phyloP scores from a whole-genome alignment of 352 stramenopile genomes.

The Stephanocyclus meneghinianus region DNA sequence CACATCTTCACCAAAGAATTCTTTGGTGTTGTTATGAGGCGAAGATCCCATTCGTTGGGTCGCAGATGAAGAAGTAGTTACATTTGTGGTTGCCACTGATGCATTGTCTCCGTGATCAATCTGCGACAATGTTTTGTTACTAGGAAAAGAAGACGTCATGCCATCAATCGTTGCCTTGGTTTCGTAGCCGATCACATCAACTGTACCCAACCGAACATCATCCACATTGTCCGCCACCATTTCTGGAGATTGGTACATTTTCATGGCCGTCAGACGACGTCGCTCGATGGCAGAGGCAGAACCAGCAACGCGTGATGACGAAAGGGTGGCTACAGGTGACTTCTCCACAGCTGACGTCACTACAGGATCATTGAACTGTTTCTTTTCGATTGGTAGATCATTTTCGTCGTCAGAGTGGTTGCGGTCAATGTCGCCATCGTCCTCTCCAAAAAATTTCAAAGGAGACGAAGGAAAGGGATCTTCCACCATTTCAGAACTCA shows the following conservation, averaged over 20 bases:
- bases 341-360: background rate
- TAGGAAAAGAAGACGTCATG: constrained; percentile 2
- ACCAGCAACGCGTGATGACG: background rate
- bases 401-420: background rate
- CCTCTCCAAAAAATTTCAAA: background rate
- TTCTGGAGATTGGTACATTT: constrained; percentile 57
- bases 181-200: constrained; percentile 26
- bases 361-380: background rate
- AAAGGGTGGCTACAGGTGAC: background rate
- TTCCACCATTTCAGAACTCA: constrained; percentile 56
- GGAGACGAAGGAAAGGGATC: constrained; percentile 34
- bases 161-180: constrained; percentile 11
- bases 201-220: constrained; percentile 40
- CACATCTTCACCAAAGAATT: constrained; percentile 6
- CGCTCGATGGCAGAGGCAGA: constrained; percentile 23
- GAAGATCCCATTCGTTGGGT: constrained; percentile 42
- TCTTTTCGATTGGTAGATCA: background rate
- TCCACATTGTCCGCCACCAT: constrained; percentile 59
- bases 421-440: background rate
- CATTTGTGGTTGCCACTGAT: constrained; percentile 29
- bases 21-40: constrained; percentile 1
- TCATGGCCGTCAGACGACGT: constrained; percentile 41
- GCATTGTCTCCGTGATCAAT: constrained; percentile 4
- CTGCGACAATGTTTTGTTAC: background rate
- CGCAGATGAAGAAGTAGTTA: constrained; percentile 41